Percentiles rank a stretch among this genome's conserved stretches.
These are phyloP conservation scores for Tillandsia fasciculata DNA, from an alignment of 176 grass and related monocot species.

Conservation along the genomic window DNA sequence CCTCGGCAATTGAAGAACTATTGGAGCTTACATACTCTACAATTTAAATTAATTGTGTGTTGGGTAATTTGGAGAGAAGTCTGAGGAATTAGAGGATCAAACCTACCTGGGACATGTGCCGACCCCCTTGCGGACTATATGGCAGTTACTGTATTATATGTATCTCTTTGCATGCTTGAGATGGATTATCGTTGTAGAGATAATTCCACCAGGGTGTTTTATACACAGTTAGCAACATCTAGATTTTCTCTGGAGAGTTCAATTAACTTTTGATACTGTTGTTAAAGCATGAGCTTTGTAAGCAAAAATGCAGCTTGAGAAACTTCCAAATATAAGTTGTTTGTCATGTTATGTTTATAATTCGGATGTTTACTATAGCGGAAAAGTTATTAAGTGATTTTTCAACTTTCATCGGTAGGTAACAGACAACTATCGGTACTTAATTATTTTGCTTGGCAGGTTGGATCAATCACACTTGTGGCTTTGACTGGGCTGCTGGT, in stretches of 20 bases:
- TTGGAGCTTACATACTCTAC: too few relatives aligned
- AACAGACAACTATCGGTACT: neutral
- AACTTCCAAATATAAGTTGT: neutral
- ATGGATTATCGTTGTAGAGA: neutral
- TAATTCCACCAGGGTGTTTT: neutral
- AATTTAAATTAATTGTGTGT: too few relatives aligned
- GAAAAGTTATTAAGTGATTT: neutral
- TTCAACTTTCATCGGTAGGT: neutral
- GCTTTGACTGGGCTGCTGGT: slow-evolving; percentile 42
- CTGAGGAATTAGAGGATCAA: too few relatives aligned
- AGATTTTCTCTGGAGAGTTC: neutral
- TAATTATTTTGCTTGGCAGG: slow-evolving; percentile 28
- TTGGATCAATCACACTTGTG: slow-evolving; percentile 45
- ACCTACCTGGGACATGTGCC: too few relatives aligned
- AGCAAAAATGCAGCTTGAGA: neutral
- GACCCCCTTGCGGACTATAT: too few relatives aligned
- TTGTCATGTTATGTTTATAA: neutral
- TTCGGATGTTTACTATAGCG: neutral
- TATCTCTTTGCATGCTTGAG: neutral
- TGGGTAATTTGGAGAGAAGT: too few relatives aligned
- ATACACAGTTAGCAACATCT: neutral
- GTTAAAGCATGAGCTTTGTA: too few relatives aligned
- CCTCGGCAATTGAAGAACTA: too few relatives aligned
- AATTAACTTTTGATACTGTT: neutral
- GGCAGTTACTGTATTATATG: neutral